Base-by-base conservation (phyloP, 768 basidiomycete genomes). In the Kwoniella sp. region DNA sequence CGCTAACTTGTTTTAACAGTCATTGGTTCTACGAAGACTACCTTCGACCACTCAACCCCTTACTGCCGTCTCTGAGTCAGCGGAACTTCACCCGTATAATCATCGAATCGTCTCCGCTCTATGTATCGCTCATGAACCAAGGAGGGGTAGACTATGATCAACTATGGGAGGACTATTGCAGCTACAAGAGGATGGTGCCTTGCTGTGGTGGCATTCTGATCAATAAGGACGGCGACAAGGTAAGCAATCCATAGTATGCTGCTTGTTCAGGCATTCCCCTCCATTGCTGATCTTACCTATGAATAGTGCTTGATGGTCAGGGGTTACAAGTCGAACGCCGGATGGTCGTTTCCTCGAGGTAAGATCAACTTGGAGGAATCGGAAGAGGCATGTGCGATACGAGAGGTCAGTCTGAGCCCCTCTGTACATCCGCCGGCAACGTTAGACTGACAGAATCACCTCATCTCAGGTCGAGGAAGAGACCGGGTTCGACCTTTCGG, bases 21-120 rank as follows among this genome's bases (percentile, higher is more conserved):
- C 95, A 97, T 79, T 99, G 95, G 95, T 99, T 92, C 81, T 99
- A 99, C 75, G 96, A 98, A 84, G 96, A 99, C 81, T 98, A 96
- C 73, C 88, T 98, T 69, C 90, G 96, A 48, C 93, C 94, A 79
- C 87, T 90, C 81, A 90, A 93, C 63, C 88, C 89, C 9, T 86
- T 87, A 64, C 88, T 97, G 48, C 95, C 93, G 0, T 90, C 93
- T 0, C 84, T 93, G 66, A 87, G 89, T 20, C 87, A 98, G 73
- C 93, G 94, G 84, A 89, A 87, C 74, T 99, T 99, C 82, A 95
- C 93, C 30, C 89, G 90, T 56, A 89, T 91, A 84, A 83, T 98
- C 74, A 93, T 97, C 82, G 86, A 87, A 87, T 58, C 71, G 8
- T 77, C 75, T n/a, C 73, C 75, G 15, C 57, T 77, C 15, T 73